Evolutionary conservation across 352 stramenopile species (phyloP), one percentile per base, ranked within the genome.

Genomic region (Aphanomyces astaci): DNA sequence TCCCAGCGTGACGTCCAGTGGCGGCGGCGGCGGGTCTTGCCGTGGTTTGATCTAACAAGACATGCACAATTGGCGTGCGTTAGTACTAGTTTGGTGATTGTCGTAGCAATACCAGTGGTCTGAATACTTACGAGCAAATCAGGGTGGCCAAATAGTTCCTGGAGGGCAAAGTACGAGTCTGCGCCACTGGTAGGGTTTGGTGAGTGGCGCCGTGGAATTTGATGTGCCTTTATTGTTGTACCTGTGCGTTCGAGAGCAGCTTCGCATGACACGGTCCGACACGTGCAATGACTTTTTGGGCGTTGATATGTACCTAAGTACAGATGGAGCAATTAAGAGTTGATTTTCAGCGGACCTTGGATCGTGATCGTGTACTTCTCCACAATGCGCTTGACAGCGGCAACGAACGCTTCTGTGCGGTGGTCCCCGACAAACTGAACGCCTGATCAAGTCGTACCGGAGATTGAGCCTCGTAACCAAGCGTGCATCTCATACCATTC

Each of bases 341-440:
- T n/a, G n/a, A n/a, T n/a, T n/a, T n/a, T n/a, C n/a, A n/a, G n/a
- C n/a, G n/a, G n/a, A n/a, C n/a, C n/a, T n/a, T n/a, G n/a, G n/a
- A n/a, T n/a, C n/a, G n/a, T n/a, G n/a, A n/a, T n/a, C n/a, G n/a
- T n/a, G n/a, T 10, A 68, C 62, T 68, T 68, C 43, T 68, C 19
- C 33, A 90, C 84, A 52, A 92, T 89, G 31, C 78, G 83, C 68
- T 92, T 92, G 60, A 89, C 78, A 1, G 83, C 80, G 1, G 80
- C 83, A 39, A 89, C 81, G 52, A 92, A 89, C 11, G 80, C 81
- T 60, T 92, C 80, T 19, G 78, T 87, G 54, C 81, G 80, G 45
- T 89, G 76, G 64, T 87, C 81, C 30, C 81, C 81, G n/a, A 88
- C 78, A 64, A 92, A 89, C 57, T 79, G 79, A 49, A 91, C 81